Evolutionary conservation across 2,329 filamentous ascomycete genomes (phyloP).

Genomic region (Pleurostoma richardsiae): DNA sequence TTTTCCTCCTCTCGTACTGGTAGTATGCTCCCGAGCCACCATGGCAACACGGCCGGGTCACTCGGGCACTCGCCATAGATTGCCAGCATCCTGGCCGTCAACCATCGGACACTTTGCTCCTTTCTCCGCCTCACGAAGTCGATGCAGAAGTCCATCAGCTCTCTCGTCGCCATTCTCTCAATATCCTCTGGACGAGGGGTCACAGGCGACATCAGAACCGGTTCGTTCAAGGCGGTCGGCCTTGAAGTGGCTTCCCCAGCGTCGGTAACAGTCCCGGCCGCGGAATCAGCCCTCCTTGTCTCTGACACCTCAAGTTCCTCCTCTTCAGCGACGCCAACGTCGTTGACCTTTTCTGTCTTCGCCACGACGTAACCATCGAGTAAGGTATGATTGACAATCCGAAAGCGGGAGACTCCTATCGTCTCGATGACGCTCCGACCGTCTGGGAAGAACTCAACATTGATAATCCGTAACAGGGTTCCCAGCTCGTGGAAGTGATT

Average conservation of each 20-base stretch:
- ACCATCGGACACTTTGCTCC: constrained; percentile 65
- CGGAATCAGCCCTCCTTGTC: constrained; percentile 27
- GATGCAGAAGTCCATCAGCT: constrained; percentile 60
- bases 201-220: neutral
- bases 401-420: constrained; percentile 71
- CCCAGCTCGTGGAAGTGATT: constrained; percentile 65
- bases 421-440: constrained; percentile 80
- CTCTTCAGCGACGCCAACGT: constrained; percentile 77
- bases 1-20: constrained; percentile 76
- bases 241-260: neutral
- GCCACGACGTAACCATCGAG: constrained; percentile 76
- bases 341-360: constrained; percentile 71
- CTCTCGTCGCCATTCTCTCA: constrained; percentile 61
- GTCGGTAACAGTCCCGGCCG: constrained; percentile 2
- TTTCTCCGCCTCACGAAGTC: constrained; percentile 68
- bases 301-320: constrained; percentile 71
- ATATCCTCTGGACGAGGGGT: constrained; percentile 24
- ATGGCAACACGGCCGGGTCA: constrained; percentile 75
- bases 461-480: constrained; percentile 71
- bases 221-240: constrained; percentile 9
- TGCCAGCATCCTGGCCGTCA: constrained; percentile 64
- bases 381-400: constrained; percentile 57
- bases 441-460: constrained; percentile 68
- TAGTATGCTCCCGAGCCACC: constrained; percentile 83
- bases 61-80: constrained; percentile 74